Evolutionary conservation across 495 filamentous ascomycete genomes (phyloP).

Genomic region (Darksidea phi): DNA sequence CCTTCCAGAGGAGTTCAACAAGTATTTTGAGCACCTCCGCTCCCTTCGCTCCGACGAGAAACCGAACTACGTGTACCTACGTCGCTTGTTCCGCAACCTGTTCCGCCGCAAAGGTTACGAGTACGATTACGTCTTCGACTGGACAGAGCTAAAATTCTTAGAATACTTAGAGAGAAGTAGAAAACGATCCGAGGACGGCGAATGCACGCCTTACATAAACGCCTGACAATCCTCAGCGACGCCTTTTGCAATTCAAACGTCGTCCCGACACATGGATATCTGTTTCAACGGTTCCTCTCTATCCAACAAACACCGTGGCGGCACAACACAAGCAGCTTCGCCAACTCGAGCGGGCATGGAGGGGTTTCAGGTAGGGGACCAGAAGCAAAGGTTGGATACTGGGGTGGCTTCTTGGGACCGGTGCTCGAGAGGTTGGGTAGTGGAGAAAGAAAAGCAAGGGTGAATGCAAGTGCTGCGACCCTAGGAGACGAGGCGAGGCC

Average conservation of each 20-base stretch:
- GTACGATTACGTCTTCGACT: conserved; percentile 37
- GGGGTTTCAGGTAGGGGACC: too few species aligned
- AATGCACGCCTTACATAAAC: neutral
- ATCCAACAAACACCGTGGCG: too few species aligned
- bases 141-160: conserved; percentile 29
- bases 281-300: too few species aligned
- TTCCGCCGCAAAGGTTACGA: conserved; percentile 25
- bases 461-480: too few species aligned
- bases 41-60: conserved; percentile 18
- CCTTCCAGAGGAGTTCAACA: conserved; percentile 24
- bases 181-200: neutral
- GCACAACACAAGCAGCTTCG: too few species aligned
- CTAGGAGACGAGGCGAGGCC: too few species aligned
- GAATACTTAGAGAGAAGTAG: neutral
- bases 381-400: too few species aligned
- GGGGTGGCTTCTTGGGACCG: too few species aligned
- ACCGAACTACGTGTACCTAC: conserved; percentile 27
- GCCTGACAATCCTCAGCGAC: neutral
- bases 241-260: neutral
- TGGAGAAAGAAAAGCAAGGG: too few species aligned
- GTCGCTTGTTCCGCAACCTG: conserved; percentile 24
- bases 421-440: too few species aligned
- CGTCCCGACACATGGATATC: too few species aligned
- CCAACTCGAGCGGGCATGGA: too few species aligned
- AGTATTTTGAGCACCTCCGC: conserved; percentile 34